Evolutionary conservation across 306 rosid species (phyloP), one percentile per base, ranked within the genome.

Genomic region (Begonia fuchsioides): DNA sequence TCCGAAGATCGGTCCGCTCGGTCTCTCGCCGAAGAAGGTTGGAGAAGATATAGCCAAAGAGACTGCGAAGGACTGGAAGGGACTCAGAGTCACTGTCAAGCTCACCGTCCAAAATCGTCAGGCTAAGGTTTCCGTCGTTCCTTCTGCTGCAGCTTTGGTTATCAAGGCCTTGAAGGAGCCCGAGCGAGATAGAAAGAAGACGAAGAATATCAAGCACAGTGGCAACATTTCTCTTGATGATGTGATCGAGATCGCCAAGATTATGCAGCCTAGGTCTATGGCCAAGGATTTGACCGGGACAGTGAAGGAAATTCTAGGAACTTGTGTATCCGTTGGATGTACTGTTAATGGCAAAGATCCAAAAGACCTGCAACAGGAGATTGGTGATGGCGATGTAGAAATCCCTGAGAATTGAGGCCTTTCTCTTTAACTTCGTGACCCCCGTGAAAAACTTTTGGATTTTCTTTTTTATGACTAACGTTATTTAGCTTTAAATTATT

Each of bases 61-160:
- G 53, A 86, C 96, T 0, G 96, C 96, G 0, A 86, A 86, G 71
- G 96, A 86, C 61, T 86, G 96, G 96, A 86, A 86, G 77, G 96
- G 96, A 0, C 76, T 86, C 1, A 57, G 96, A 0, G 96, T 86
- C 1, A 86, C 96, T 7, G 96, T 87, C 13, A 83, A 87, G 68
- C 93, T 87, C 14, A 87, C 96, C 1, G 96, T 87, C 2, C 96
- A 87, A 74, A 83, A 87, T 49, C 94, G 96, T 47, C 93, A 83
- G 71, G 96, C 96, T 0, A 83, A 87, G 66, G 94, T 87, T 7
- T 43, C 93, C 0, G 96, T 87, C 6, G 96, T 87, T 9, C 96
- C 96, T 0, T 87, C 96, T 0, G 96, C 96, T 3, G 96, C 96
- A 0, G 96, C 96, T 1, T 78, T 87, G 0, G 96, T 87, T 38